Conservation (phyloP, 73 alveolate species). For the Strombidium stylifer region DNA sequence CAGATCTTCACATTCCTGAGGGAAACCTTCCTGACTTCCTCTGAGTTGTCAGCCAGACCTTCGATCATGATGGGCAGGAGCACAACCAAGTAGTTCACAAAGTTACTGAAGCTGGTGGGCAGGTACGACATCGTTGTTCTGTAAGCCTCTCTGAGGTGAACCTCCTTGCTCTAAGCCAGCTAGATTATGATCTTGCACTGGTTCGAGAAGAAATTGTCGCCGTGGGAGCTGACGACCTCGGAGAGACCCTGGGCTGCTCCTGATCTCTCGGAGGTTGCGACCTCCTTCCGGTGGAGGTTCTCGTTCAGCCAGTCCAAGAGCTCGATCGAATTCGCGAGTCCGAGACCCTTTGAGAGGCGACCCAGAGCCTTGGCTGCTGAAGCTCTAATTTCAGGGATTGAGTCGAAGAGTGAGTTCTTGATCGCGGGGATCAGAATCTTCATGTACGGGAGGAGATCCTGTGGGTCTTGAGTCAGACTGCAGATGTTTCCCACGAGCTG, state of each 20-base stretch:
- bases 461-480: conserved; percentile 65
- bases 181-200: conserved; percentile 21
- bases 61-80: conserved; percentile 69
- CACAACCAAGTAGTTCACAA: conserved; percentile 53
- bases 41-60: conserved; percentile 70
- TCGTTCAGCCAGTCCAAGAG: conserved; percentile 46
- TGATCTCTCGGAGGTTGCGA: conserved; percentile 48
- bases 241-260: conserved; percentile 85
- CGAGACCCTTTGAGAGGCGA: conserved; percentile 64
- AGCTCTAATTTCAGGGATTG: conserved; percentile 79
- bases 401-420: conserved; percentile 69
- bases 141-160: conserved; percentile 60
- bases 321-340: conserved; percentile 49
- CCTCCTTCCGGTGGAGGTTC: conserved; percentile 7
- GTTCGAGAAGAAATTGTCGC: conserved; percentile 53
- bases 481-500: conserved; percentile 77
- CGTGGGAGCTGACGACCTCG: conserved; percentile 66
- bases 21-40: conserved; percentile 66
- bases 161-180: conserved; percentile 25
- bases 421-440: conserved; percentile 65
- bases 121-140: conserved; percentile 60
- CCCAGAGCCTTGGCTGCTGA: conserved; percentile 75
- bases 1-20: conserved; percentile 72
- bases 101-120: conserved; percentile 62
- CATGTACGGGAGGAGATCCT: conserved; percentile 73